Conservation (phyloP, 1,284 basidiomycete genomes). For the Ustilago sp. region DNA sequence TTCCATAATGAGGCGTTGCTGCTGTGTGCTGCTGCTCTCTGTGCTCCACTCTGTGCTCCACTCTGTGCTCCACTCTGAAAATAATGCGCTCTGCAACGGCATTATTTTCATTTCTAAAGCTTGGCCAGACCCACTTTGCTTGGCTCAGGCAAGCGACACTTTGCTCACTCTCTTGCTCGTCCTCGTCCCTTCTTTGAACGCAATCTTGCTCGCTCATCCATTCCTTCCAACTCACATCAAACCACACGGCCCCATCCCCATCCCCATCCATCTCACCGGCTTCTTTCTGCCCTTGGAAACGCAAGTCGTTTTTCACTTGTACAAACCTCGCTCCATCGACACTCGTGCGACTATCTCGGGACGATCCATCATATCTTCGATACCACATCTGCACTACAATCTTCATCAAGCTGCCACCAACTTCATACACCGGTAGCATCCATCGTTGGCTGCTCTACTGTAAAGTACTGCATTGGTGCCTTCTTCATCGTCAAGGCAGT, state of each 20-base stretch:
- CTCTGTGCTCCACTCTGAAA: no score
- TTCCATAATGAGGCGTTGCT: no score
- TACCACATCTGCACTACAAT: not conserved
- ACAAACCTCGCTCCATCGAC: not conserved
- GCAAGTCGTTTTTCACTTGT: not conserved
- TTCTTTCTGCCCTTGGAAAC: not conserved
- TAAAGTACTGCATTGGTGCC: not conserved
- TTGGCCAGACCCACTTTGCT: not conserved
- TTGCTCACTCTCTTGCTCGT: slow-evolving; percentile 3
- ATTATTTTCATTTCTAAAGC: slow-evolving; percentile 20
- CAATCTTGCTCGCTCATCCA: not conserved
- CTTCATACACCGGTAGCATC: not conserved
- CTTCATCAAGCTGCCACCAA: not conserved
- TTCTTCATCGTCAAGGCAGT: slow-evolving; percentile 1
- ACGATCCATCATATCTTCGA: not conserved
- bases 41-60: no score
- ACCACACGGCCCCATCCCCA: not conserved
- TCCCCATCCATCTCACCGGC: not conserved
- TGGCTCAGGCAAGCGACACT: slow-evolving; percentile 1
- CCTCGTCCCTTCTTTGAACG: not conserved
- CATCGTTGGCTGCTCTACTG: not conserved
- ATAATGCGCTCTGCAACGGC: slow-evolving; percentile 29
- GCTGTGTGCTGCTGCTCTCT: no score
- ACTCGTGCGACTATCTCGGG: not conserved
- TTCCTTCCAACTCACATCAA: slow-evolving; percentile 1